Percentiles rank a stretch among this genome's conserved stretches.
phyloP scores from a whole-genome alignment of 2,329 filamentous ascomycete species.

The Pseudogymnoascus sp. region DNA sequence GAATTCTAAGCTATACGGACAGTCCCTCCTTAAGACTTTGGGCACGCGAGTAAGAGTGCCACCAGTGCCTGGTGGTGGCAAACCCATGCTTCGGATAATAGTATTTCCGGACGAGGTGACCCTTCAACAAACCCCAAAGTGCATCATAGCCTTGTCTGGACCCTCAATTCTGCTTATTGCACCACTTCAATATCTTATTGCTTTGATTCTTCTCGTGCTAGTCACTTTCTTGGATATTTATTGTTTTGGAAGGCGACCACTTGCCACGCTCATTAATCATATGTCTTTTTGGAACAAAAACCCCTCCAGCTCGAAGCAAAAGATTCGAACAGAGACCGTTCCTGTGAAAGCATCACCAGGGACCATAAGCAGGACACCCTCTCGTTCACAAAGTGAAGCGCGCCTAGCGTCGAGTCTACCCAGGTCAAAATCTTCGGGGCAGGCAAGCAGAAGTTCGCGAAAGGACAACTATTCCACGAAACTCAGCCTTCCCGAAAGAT shows the following conservation, averaged over 20 bases:
- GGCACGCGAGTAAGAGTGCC: too few species aligned
- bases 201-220: constrained; percentile 1
- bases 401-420: not conserved
- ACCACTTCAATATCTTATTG: constrained; percentile 1
- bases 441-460: not conserved
- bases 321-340: constrained; percentile 10
- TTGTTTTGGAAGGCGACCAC: not conserved
- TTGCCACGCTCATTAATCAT: constrained; percentile 3
- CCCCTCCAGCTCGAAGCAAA: constrained; percentile 10
- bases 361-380: constrained; percentile 2
- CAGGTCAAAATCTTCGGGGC: not conserved
- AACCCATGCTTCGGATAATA: not conserved
- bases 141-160: not conserved
- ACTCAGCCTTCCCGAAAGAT: not conserved
- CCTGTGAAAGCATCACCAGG: constrained; percentile 2
- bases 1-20: too few species aligned
- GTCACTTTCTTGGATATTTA: not conserved
- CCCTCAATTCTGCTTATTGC: constrained; percentile 2
- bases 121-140: not conserved
- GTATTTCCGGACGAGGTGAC: not conserved
- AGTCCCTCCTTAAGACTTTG: not conserved
- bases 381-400: constrained; percentile 5
- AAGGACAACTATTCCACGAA: constrained; percentile 8
- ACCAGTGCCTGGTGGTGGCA: not conserved
- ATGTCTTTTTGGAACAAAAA: constrained; percentile 14